Conservation (phyloP, 768 basidiomycete species). For the Tremella yokohamensis region DNA sequence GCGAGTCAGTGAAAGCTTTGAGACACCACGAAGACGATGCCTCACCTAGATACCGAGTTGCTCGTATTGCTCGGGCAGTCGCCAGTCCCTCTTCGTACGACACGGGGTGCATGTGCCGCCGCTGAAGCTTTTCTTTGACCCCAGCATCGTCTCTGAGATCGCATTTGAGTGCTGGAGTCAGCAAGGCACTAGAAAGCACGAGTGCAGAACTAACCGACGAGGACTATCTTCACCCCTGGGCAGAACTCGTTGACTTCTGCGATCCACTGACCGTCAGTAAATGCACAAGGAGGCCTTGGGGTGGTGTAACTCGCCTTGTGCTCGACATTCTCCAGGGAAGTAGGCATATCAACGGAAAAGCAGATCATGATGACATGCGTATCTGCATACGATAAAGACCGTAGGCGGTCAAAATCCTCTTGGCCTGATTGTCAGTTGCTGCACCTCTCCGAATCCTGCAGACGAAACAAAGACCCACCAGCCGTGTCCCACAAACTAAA, state of each 20-base stretch:
- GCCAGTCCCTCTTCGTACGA: slow-evolving; percentile 90
- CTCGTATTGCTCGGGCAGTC: slow-evolving; percentile 48
- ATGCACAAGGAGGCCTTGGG: no score
- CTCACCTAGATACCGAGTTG: slow-evolving; percentile 79
- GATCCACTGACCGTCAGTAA: slow-evolving; percentile 92
- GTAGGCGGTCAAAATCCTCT: slow-evolving; percentile 71
- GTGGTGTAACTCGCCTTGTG: slow-evolving; percentile 65
- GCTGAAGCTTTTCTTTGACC: slow-evolving; percentile 67
- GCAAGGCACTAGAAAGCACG: background rate
- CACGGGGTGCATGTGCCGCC: slow-evolving; percentile 67
- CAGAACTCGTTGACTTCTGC: slow-evolving; percentile 85
- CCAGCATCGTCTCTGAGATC: slow-evolving; percentile 82
- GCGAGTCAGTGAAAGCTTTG: background rate
- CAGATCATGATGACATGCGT: slow-evolving; percentile 95
- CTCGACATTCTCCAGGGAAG: slow-evolving; percentile 94
- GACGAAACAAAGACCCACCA: slow-evolving; percentile 57
- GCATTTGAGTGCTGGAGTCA: slow-evolving; percentile 76
- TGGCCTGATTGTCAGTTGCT: slow-evolving; percentile 24
- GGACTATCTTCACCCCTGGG: slow-evolving; percentile 90
- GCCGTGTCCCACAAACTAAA: slow-evolving; percentile 97
- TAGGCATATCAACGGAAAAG: slow-evolving; percentile 93
- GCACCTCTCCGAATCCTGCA: no score
- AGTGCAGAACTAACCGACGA: slow-evolving; percentile 68
- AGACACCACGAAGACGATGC: slow-evolving; percentile 34
- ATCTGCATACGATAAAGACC: slow-evolving; percentile 93